Evolutionary conservation across 495 filamentous ascomycete genomes (phyloP).

Genomic region (Penicillium egyptiacum): DNA sequence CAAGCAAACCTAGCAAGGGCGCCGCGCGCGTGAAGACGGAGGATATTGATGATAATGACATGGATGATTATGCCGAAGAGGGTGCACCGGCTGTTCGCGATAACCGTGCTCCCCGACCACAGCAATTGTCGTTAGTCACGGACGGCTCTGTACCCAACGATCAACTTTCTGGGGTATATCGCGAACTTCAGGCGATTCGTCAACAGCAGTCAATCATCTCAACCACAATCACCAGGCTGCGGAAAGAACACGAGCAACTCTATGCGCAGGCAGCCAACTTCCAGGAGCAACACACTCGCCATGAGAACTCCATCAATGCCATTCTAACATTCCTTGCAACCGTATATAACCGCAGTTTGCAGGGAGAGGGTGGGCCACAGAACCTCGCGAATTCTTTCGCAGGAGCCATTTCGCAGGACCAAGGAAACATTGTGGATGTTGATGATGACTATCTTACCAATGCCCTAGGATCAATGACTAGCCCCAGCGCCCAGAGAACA

Average conservation of each 20-base stretch:
- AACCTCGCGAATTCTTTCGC: constrained; percentile 72
- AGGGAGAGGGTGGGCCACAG: constrained; percentile 59
- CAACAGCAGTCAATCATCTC: constrained; percentile 83
- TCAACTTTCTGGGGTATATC: constrained; percentile 73
- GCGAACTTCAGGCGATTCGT: constrained; percentile 77
- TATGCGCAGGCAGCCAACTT: constrained; percentile 88
- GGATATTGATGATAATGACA: constrained; percentile 64
- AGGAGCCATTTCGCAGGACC: constrained; percentile 64
- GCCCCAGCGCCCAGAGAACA: constrained; percentile 38
- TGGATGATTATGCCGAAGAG: constrained; percentile 66
- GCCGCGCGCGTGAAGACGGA: constrained; percentile 64
- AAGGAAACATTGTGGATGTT: constrained; percentile 71
- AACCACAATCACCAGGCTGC: constrained; percentile 70
- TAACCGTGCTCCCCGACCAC: constrained; percentile 33
- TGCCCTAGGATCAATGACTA: constrained; percentile 38
- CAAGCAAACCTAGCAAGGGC: constrained; percentile 50
- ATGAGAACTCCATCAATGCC: constrained; percentile 97
- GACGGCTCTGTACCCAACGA: constrained; percentile 62
- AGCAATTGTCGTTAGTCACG: constrained; percentile 45
- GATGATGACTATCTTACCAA: constrained; percentile 56
- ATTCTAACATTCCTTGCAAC: constrained; percentile 96
- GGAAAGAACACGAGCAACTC: constrained; percentile 81
- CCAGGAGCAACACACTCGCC: constrained; percentile 86
- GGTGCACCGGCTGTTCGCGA: constrained; percentile 34
- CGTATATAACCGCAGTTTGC: constrained; percentile 81